A percentile compares a stretch with the other conserved stretches of the same genome.
These are phyloP conservation scores for Aspergillus sojae DNA, from an alignment of 2,329 filamentous ascomycete genomes.

Conservation along the genomic window DNA sequence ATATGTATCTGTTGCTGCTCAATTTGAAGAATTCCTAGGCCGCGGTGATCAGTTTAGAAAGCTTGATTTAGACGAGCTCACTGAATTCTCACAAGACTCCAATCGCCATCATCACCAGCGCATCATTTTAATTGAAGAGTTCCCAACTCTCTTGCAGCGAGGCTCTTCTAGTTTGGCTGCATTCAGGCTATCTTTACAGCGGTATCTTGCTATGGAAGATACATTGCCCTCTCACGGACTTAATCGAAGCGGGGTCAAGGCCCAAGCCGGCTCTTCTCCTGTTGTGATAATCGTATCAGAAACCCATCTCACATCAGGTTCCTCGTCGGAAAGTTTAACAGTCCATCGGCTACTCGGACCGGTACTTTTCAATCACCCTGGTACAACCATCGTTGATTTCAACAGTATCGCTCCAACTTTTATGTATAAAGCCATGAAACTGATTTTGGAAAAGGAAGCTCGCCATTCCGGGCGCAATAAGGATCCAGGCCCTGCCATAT, in stretches of 20 bases:
- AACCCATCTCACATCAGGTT: constrained; percentile 81
- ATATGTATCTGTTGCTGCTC: constrained; percentile 70
- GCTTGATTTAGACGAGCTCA: constrained; percentile 53
- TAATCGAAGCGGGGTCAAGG: constrained; percentile 20
- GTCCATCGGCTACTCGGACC: constrained; percentile 86
- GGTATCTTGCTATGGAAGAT: constrained; percentile 71
- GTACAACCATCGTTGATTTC: constrained; percentile 82
- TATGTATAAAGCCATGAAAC: constrained; percentile 79
- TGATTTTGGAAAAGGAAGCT: constrained; percentile 83
- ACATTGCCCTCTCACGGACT: constrained; percentile 47
- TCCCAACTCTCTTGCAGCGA: constrained; percentile 73
- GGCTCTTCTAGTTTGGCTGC: constrained; percentile 66
- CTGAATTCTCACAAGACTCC: constrained; percentile 7
- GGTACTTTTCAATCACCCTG: constrained; percentile 79
- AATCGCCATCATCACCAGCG: constrained; percentile 34
- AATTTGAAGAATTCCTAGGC: constrained; percentile 91
- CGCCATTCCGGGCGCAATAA: constrained; percentile 72
- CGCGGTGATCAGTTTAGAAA: constrained; percentile 79
- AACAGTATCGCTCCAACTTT: constrained; percentile 88
- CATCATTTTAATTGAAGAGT: constrained; percentile 78
- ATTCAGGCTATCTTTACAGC: constrained; percentile 74
- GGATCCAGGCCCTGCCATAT: constrained; percentile 75
- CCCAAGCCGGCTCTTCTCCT: constrained; percentile 63
- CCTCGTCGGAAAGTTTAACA: constrained; percentile 87
- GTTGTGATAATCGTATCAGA: constrained; percentile 91